Evolutionary conservation across 441 rosid species (phyloP).

Genomic region (Raphanus hybrid): DNA sequence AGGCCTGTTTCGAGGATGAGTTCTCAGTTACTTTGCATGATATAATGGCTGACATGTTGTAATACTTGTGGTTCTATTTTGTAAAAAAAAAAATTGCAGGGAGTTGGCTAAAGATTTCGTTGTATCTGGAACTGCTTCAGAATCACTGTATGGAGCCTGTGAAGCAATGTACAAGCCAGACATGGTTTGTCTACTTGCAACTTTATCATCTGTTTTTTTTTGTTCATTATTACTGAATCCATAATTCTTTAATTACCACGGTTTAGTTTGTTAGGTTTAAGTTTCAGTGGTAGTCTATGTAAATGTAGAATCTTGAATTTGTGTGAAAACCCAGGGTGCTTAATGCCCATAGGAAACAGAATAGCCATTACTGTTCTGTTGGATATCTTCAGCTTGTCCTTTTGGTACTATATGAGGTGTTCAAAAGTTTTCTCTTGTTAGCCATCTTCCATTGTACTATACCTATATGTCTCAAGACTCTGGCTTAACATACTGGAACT

Average conservation of each 20-base stretch:
- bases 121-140: constrained; percentile 93
- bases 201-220: constrained; percentile 7
- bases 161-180: constrained; percentile 93
- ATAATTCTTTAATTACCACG: background rate
- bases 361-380: background rate
- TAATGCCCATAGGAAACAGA: background rate
- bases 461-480: background rate
- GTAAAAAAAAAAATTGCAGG: constrained; percentile 44
- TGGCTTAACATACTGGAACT: background rate
- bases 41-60: background rate
- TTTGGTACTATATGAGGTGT: too few species aligned
- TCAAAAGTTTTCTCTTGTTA: too few species aligned
- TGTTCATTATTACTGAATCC: background rate
- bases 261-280: background rate
- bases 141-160: constrained; percentile 94
- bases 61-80: background rate
- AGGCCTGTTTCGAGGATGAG: too few species aligned
- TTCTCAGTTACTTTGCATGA: too few species aligned
- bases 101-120: constrained; percentile 96
- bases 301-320: background rate
- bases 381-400: background rate
- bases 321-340: background rate
- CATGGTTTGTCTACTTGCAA: constrained; percentile 61
- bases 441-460: too few species aligned
- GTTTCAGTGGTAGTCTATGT: background rate